Conservation (phyloP, 192 early-diverging fungal species). For the Linderina pennispora region DNA sequence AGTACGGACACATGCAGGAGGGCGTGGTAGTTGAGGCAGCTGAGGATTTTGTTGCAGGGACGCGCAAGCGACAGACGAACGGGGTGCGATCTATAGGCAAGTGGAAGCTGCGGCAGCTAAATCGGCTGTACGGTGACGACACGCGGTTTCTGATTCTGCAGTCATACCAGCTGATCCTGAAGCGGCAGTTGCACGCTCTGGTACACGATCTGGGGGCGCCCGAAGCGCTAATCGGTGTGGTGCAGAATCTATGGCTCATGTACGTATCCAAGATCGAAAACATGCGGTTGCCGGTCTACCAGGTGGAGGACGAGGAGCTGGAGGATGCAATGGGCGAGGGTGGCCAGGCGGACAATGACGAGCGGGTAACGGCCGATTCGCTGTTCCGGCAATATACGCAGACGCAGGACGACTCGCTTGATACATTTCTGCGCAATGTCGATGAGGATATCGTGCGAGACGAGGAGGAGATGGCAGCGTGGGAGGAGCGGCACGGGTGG, state of each 20-base stretch:
- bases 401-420: constrained; percentile 27
- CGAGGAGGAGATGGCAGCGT: constrained; percentile 22
- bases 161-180: constrained; percentile 27
- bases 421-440: constrained; percentile 20
- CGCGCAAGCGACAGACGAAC: constrained; percentile 16
- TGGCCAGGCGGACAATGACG: not conserved
- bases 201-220: constrained; percentile 21
- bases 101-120: not conserved
- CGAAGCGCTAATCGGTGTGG: constrained; percentile 10
- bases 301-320: no score
- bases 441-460: constrained; percentile 41
- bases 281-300: not conserved
- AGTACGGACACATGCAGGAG: constrained; percentile 35
- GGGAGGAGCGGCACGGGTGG: constrained; percentile 6
- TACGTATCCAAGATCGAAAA: constrained; percentile 25
- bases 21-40: constrained; percentile 27
- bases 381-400: constrained; percentile 12
- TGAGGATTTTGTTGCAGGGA: constrained; percentile 18
- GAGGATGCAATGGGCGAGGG: no score
- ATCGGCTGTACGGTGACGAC: constrained; percentile 20
- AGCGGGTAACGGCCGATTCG: constrained; percentile 1
- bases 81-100: constrained; percentile 9
- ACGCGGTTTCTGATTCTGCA: constrained; percentile 29
- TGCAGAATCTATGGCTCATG: constrained; percentile 28
- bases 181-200: constrained; percentile 19